Base-by-base conservation (phyloP, 768 basidiomycete genomes). In the Kwoniella heveanensis region DNA sequence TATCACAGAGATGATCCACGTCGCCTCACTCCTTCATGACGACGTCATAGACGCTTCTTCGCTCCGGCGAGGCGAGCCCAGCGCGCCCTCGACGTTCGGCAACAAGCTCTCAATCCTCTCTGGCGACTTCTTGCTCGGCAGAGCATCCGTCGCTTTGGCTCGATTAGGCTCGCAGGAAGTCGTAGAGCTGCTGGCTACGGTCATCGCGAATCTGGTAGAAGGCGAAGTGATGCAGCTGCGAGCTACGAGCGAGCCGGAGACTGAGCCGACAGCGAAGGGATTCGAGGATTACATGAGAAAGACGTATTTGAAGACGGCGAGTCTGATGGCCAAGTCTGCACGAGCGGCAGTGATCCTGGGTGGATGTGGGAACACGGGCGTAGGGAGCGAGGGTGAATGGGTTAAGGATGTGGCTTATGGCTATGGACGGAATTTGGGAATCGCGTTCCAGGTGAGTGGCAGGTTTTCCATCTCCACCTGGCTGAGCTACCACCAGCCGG, bases 1-100 rank as follows among this genome's bases (percentile, higher is more conserved):
- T 74, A 94, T 99, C 48, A 88, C 92, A 56, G 96, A 99, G 79
- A 96, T 98, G 92, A 90, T 99, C 52, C 92, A 98, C 77, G 89
- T 97, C 65, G 94, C 96, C 25, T 93, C 90, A 2, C 84, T 92
- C 10, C 83, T 99, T 19, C 95, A 98, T 78, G 91, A 98, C 83
- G 89, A 90, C 72, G 92, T 98, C 56, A 85, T 89, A 62, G 89
- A 91, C 82, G 80, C 81, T 65, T 86, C 89, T 0, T 83, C 87
- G 8, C 85, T 91, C 6, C 87, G 93, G 6, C 84, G 94, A 0
- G 84, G 85, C 13, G 82, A 83, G 2, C 84, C 88, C 22, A 85
- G 86, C 22, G 91, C 91, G 0, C 87, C 89, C 0, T 84, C 85
- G 26, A 85, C 86, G 0, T 92, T 92, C 74, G 92, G 90, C 12